Evolutionary conservation across 768 basidiomycete genomes (phyloP).

Genomic region (Russula griseocarnosa): DNA sequence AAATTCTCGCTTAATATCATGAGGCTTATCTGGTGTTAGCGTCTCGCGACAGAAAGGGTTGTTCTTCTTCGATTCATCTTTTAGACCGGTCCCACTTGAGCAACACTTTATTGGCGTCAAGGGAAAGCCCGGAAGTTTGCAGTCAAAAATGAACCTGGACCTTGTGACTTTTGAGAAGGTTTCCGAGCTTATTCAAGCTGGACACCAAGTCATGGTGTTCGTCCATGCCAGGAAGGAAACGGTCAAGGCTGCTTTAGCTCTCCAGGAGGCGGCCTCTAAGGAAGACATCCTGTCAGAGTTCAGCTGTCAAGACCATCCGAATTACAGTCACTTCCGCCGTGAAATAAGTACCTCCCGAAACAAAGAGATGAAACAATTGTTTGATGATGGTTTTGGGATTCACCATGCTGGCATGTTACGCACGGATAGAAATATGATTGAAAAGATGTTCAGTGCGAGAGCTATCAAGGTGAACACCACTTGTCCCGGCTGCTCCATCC

Average conservation of each 20-base stretch:
- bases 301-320: conserved; percentile 75
- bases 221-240: conserved; percentile 98
- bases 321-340: conserved; percentile 69
- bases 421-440: conserved; percentile 91
- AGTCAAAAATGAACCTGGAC: conserved; percentile 83
- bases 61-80: conserved; percentile 97
- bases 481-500: background rate
- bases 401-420: conserved; percentile 99
- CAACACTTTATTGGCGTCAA: conserved; percentile 94
- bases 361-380: conserved; percentile 94
- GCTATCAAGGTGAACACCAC: conserved; percentile 73
- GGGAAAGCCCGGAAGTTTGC: conserved; percentile 75
- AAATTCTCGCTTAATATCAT: background rate
- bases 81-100: conserved; percentile 92
- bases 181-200: conserved; percentile 76
- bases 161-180: conserved; percentile 88
- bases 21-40: conserved; percentile 40
- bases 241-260: conserved; percentile 79
- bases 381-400: conserved; percentile 90
- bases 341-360: conserved; percentile 80
- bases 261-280: conserved; percentile 68
- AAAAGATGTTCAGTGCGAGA: conserved; percentile 85
- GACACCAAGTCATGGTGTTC: conserved; percentile 99
- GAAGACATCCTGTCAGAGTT: conserved; percentile 78
- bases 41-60: conserved; percentile 83